phyloP scores from a whole-genome alignment of 208 protist genomes.

The Acanthamoeba culbertsoni region DNA sequence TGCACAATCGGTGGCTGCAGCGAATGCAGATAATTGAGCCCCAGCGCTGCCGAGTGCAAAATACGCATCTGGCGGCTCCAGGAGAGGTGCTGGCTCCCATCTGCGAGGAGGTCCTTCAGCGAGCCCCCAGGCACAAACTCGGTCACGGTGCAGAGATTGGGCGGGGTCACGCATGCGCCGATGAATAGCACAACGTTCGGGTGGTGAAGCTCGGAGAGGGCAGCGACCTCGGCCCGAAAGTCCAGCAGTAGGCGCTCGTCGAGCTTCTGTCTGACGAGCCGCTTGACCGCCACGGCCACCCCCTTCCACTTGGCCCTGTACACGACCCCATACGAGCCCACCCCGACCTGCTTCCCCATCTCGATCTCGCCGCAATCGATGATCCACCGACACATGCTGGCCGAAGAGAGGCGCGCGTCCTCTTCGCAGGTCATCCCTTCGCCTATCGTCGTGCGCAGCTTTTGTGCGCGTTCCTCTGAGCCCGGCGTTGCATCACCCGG shows the following conservation, averaged over 20 bases:
- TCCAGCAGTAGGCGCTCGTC: conserved; percentile 64
- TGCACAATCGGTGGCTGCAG: neutral
- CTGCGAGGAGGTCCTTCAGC: conserved; percentile 64
- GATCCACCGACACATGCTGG: neutral
- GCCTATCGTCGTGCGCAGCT: neutral
- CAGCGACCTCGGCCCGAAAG: conserved; percentile 69
- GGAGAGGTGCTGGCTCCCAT: neutral
- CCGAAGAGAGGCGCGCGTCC: neutral
- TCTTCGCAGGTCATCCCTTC: neutral
- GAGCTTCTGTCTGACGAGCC: neutral
- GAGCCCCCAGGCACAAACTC: conserved; percentile 71
- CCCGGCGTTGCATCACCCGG: neutral
- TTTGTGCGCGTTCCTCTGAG: no score
- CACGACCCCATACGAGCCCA: neutral
- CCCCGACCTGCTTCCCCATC: neutral
- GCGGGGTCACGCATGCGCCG: conserved; percentile 61
- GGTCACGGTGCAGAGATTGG: conserved; percentile 74
- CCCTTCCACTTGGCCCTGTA: conserved; percentile 1
- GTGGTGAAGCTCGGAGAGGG: conserved; percentile 64
- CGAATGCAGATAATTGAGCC: conserved; percentile 46
- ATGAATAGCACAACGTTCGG: conserved; percentile 76
- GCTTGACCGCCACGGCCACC: conserved; percentile 26
- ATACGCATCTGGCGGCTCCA: neutral
- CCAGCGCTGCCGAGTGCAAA: neutral
- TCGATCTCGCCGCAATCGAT: neutral